Conservation (phyloP, 2,329 filamentous ascomycete genomes). For the Trichophyton mentagrophytes region DNA sequence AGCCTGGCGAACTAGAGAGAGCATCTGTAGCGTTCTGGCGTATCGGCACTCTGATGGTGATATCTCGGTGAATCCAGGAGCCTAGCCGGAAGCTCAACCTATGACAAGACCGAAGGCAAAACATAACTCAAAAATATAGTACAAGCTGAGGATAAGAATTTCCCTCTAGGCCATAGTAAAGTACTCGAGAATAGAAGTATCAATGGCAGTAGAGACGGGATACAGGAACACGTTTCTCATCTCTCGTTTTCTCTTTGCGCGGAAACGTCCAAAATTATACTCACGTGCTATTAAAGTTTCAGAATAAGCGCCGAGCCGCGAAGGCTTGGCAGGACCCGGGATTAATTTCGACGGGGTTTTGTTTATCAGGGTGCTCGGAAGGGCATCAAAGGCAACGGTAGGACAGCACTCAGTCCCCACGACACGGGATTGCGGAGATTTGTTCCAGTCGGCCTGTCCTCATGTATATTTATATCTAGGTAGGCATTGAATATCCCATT, state of each 20-base stretch:
- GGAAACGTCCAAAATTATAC: background rate
- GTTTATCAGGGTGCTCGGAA: background rate
- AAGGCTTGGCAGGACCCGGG: background rate
- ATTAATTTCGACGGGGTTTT: background rate
- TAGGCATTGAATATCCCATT: background rate
- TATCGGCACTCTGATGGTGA: slow-evolving; percentile 2
- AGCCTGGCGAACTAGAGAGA: background rate
- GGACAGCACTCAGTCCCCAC: background rate
- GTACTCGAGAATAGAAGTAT: background rate
- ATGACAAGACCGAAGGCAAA: background rate
- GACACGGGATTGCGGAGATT: background rate
- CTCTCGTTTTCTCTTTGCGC: background rate
- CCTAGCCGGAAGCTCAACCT: background rate
- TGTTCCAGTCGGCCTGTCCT: too few relatives aligned
- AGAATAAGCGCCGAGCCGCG: background rate
- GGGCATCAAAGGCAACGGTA: background rate
- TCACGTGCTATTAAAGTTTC: background rate
- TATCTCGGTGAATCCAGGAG: background rate
- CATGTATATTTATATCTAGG: background rate
- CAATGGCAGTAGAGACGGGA: background rate
- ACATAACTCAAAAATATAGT: background rate
- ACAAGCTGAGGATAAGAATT: background rate
- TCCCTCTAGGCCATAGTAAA: background rate
- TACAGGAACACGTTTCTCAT: background rate
- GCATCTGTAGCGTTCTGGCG: slow-evolving; percentile 5